Percentiles rank a stretch among this genome's conserved stretches.
These are phyloP conservation scores for Hygrocybe punicea DNA, from an alignment of 768 basidiomycete species.

Conservation along the genomic window DNA sequence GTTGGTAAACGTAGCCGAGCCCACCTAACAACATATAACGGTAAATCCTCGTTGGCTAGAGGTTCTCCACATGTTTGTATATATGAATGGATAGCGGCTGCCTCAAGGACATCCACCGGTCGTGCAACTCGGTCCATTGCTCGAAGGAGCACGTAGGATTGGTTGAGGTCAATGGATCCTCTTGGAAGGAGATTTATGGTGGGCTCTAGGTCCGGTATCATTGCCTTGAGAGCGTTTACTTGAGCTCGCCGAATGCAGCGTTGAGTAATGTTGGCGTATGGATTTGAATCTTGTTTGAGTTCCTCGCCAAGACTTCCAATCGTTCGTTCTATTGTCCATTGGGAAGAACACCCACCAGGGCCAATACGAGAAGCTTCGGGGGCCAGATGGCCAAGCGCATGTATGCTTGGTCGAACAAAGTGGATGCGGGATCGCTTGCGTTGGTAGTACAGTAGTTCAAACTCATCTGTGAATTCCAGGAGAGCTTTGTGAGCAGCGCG, in stretches of 20 bases:
- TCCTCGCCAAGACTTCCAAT: conserved; percentile 20
- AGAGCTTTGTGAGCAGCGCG: conserved; percentile 5
- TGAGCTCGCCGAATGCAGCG: conserved; percentile 5
- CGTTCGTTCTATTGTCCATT: conserved; percentile 19
- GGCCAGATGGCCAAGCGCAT: conserved; percentile 14
- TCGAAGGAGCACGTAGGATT: not conserved
- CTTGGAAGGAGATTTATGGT: conserved; percentile 18
- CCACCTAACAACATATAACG: conserved; percentile 12
- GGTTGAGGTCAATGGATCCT: conserved; percentile 1
- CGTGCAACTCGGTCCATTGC: conserved; percentile 1
- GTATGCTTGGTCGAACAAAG: conserved; percentile 17
- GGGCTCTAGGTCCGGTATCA: conserved; percentile 15
- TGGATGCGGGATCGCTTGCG: conserved; percentile 14
- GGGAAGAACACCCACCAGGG: conserved; percentile 8
- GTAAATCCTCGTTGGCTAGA: not conserved
- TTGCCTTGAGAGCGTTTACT: conserved; percentile 1
- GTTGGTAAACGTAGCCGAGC: conserved; percentile 21
- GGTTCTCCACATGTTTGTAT: not conserved
- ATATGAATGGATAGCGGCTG: not conserved
- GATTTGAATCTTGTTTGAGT: conserved; percentile 18
- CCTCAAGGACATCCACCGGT: not conserved
- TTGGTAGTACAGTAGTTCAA: conserved; percentile 18
- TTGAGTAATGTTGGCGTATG: conserved; percentile 19
- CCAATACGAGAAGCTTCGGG: conserved; percentile 17
- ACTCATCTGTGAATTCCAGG: conserved; percentile 13